Conservation (phyloP, 257 asterid genomes). For the Solanum microdontum region DNA sequence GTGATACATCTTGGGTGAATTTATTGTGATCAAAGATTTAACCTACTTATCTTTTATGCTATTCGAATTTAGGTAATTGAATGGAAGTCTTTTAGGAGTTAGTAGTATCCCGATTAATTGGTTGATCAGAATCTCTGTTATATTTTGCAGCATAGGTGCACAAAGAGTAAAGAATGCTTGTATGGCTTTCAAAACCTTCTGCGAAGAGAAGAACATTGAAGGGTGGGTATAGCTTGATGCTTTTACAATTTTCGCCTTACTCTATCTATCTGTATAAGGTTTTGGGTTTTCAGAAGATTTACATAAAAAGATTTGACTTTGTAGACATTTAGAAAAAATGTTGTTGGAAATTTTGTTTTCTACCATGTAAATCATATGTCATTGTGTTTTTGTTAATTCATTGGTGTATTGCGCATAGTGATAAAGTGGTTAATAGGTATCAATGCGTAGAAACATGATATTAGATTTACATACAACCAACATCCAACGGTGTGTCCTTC, state of each 20-base stretch:
- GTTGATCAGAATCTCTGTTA: background rate
- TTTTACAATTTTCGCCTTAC: background rate
- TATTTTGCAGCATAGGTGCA: conserved; percentile 53
- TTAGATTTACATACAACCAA: background rate
- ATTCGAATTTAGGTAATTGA: background rate
- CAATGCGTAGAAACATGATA: background rate
- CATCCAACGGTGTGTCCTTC: no score
- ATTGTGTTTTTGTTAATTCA: background rate
- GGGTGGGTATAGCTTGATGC: conserved; percentile 15
- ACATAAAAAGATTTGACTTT: background rate
- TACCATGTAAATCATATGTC: background rate
- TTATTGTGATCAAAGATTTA: background rate
- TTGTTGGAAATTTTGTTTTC: background rate
- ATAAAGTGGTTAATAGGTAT: background rate
- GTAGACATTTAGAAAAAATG: background rate
- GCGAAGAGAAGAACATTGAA: conserved; percentile 21
- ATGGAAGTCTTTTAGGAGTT: background rate
- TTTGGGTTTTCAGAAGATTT: background rate
- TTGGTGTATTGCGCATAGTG: background rate
- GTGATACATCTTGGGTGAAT: background rate
- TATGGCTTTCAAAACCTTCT: conserved; percentile 16
- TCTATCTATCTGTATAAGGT: background rate
- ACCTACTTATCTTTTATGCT: background rate
- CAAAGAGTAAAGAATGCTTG: conserved; percentile 54
- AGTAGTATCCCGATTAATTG: background rate